Evolutionary conservation across 352 stramenopile genomes (phyloP).

Genomic region (Thalassiosira hispida): DNA sequence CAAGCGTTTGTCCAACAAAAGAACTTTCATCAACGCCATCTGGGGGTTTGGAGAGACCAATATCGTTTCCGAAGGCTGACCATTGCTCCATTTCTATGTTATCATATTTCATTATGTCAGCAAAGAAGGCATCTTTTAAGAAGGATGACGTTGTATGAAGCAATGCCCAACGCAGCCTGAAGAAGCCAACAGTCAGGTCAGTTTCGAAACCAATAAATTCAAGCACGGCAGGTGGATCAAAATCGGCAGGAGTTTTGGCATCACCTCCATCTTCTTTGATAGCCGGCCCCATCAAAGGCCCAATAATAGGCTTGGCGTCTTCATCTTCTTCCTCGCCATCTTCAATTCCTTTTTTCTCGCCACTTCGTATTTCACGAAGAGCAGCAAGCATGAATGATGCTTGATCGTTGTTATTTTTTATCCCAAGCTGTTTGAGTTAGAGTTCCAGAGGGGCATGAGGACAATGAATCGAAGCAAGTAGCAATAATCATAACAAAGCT

Average conservation of each 20-base stretch:
- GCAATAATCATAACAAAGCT: background rate
- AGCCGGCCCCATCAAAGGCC: conserved; percentile 65
- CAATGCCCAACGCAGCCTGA: conserved; percentile 70
- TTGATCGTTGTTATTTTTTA: conserved; percentile 62
- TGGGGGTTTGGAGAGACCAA: conserved; percentile 58
- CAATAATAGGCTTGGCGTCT: conserved; percentile 52
- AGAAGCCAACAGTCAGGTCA: conserved; percentile 78
- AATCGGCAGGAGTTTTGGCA: conserved; percentile 46
- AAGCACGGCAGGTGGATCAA: conserved; percentile 67
- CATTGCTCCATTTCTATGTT: conserved; percentile 68
- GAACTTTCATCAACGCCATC: conserved; percentile 58
- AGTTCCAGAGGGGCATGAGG: background rate
- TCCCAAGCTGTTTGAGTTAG: conserved; percentile 40
- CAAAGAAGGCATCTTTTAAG: conserved; percentile 58
- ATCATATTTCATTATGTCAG: conserved; percentile 40
- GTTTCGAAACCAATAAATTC: conserved; percentile 76
- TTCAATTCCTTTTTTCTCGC: conserved; percentile 60
- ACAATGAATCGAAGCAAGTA: background rate
- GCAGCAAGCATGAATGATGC: conserved; percentile 79
- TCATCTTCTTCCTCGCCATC: conserved; percentile 50
- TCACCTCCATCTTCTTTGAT: conserved; percentile 71
- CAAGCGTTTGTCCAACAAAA: conserved; percentile 59
- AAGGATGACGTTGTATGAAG: conserved; percentile 63
- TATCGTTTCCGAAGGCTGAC: conserved; percentile 63
- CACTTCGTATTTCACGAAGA: conserved; percentile 71